These are phyloP conservation scores for Chlamydomonas incerta DNA, from an alignment of 139 green algal species.

Conservation along the genomic window DNA sequence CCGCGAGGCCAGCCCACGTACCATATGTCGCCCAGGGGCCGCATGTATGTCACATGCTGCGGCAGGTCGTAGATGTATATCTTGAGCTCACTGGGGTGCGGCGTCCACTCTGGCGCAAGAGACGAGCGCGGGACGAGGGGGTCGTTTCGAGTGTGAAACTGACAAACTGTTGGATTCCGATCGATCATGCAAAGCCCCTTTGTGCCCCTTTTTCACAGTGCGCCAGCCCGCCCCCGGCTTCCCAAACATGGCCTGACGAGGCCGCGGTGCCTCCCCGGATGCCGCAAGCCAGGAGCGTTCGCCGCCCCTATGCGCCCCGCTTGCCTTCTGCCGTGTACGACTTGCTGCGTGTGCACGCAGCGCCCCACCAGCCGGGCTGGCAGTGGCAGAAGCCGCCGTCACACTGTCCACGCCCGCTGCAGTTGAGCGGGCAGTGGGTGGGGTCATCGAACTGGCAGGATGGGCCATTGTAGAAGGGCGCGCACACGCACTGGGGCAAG, in stretches of 20 bases:
- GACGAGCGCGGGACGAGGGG: too few species aligned
- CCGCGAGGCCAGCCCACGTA: background rate
- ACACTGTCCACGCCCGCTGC: constrained; percentile 10
- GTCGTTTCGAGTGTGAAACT: too few species aligned
- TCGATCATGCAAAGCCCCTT: too few species aligned
- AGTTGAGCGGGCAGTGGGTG: background rate
- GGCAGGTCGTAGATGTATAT: constrained; percentile 18
- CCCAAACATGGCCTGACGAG: background rate
- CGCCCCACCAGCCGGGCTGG: constrained; percentile 37
- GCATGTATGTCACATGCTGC: background rate
- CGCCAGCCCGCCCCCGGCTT: too few species aligned
- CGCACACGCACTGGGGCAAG: background rate
- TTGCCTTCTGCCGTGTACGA: background rate
- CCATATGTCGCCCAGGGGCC: background rate
- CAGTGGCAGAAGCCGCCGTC: constrained; percentile 50
- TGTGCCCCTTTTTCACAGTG: too few species aligned
- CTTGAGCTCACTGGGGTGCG: background rate
- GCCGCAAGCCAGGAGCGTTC: background rate
- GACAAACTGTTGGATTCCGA: too few species aligned
- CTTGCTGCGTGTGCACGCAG: constrained; percentile 33
- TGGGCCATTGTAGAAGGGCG: background rate
- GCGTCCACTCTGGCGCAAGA: background rate
- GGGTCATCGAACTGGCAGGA: background rate
- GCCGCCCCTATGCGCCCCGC: background rate
- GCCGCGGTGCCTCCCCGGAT: too few species aligned